These are phyloP conservation scores for Mycena indigotica DNA, from an alignment of 768 basidiomycete species.

Conservation along the genomic window DNA sequence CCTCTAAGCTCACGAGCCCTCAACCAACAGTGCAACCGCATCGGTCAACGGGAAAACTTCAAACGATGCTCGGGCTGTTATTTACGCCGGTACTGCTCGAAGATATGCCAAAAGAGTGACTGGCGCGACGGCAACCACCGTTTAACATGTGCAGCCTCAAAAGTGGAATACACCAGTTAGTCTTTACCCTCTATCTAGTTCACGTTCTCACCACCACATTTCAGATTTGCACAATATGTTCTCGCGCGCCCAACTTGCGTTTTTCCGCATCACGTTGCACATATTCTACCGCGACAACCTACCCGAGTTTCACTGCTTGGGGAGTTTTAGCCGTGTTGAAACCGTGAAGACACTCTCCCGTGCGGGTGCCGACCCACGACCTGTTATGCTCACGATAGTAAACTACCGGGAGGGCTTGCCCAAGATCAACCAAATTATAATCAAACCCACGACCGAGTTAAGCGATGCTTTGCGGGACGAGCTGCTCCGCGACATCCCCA, in stretches of 20 bases:
- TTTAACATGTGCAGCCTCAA: not conserved
- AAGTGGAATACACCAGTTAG: not conserved
- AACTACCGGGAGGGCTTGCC: not conserved
- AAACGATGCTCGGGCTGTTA: not conserved
- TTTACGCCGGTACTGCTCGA: not conserved
- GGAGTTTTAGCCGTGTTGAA: not conserved
- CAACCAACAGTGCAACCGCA: too few relatives aligned
- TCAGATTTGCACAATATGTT: not conserved
- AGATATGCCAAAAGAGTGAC: not conserved
- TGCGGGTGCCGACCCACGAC: not conserved
- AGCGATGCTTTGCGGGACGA: not conserved
- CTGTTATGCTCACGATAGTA: not conserved
- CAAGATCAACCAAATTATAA: not conserved
- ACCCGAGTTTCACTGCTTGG: not conserved
- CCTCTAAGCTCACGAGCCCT: too few relatives aligned
- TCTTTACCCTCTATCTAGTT: not conserved
- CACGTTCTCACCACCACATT: too few relatives aligned
- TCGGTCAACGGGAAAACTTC: too few relatives aligned
- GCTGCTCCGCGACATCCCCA: too few relatives aligned
- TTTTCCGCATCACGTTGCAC: not conserved
- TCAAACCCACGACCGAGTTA: not conserved
- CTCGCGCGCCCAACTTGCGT: not conserved
- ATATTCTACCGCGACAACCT: not conserved
- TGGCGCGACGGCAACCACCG: not conserved
- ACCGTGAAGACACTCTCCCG: not conserved